phyloP scores from a whole-genome alignment of 2,329 filamentous ascomycete genomes.

The Aspergillus sergii region DNA sequence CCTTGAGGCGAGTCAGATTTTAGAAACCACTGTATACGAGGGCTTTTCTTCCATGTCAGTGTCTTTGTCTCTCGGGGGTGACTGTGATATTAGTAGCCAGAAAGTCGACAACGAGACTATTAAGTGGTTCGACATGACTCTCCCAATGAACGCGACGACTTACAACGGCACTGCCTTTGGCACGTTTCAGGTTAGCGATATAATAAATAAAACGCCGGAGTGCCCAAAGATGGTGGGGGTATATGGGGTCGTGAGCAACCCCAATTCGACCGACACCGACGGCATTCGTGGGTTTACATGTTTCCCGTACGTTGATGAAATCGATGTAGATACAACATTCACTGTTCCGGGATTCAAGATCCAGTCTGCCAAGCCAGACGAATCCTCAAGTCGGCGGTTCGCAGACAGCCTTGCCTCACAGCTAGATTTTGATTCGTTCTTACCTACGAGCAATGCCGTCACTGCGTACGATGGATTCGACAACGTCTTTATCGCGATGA shows the following conservation, averaged over 20 bases:
- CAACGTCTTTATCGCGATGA: slow-evolving; percentile 7
- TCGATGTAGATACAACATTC: slow-evolving; percentile 21
- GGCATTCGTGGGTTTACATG: slow-evolving; percentile 21
- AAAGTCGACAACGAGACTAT: neutral
- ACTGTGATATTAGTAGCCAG: neutral
- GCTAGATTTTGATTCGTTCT: neutral
- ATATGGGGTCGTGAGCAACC: slow-evolving; percentile 15
- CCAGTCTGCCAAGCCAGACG: neutral
- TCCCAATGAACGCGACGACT: neutral
- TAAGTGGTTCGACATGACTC: neutral
- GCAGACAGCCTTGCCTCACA: slow-evolving; percentile 1
- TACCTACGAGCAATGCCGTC: neutral
- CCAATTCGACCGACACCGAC: slow-evolving; percentile 7
- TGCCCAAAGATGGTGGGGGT: slow-evolving; percentile 2
- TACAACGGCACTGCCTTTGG: slow-evolving; percentile 4
- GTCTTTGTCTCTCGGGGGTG: neutral
- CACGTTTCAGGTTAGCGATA: neutral
- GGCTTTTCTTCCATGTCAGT: no score
- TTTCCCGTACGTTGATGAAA: slow-evolving; percentile 21
- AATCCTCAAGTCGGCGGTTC: neutral
- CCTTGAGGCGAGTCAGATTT: neutral
- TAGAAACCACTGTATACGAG: neutral
- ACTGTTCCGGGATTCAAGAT: slow-evolving; percentile 8
- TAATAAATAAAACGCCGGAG: neutral
- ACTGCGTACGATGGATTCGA: slow-evolving; percentile 4